Conservation (phyloP, 2,329 filamentous ascomycete genomes). For the Trichophyton rubrum region DNA sequence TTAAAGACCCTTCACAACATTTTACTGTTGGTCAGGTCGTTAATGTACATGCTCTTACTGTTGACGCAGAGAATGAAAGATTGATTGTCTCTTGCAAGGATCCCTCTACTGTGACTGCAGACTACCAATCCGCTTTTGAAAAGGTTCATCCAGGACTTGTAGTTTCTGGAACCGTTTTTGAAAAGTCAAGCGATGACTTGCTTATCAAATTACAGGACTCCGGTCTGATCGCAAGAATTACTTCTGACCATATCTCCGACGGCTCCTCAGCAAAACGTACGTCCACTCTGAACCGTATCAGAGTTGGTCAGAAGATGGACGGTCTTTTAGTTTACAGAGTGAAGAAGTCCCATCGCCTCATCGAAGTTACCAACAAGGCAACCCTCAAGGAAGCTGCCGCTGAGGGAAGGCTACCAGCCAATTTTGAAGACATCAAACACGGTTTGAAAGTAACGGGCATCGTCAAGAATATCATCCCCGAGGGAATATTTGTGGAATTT, state of each 20-base stretch:
- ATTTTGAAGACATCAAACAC: slow-evolving; percentile 58
- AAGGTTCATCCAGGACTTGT: slow-evolving; percentile 60
- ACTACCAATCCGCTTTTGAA: slow-evolving; percentile 60
- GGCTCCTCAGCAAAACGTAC: slow-evolving; percentile 67
- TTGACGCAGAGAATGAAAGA: slow-evolving; percentile 57
- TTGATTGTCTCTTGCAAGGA: slow-evolving; percentile 91
- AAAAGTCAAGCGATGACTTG: slow-evolving; percentile 64
- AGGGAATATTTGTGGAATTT: slow-evolving; percentile 82
- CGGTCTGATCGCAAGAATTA: slow-evolving; percentile 65
- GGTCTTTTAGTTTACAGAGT: slow-evolving; percentile 83
- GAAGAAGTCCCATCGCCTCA: slow-evolving; percentile 59
- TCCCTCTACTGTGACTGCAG: slow-evolving; percentile 62
- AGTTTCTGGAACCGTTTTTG: slow-evolving; percentile 66
- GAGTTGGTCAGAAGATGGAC: slow-evolving; percentile 68
- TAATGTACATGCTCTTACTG: slow-evolving; percentile 72
- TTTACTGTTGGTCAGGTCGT: slow-evolving; percentile 86
- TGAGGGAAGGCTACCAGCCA: slow-evolving; percentile 56
- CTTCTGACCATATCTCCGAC: slow-evolving; percentile 70
- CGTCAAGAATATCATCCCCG: slow-evolving; percentile 69
- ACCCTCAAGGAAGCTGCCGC: slow-evolving; percentile 65
- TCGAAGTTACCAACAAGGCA: slow-evolving; percentile 71
- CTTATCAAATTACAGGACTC: slow-evolving; percentile 63
- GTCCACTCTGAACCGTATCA: slow-evolving; percentile 65
- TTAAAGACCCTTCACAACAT: slow-evolving; percentile 76
- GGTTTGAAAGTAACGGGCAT: slow-evolving; percentile 63